Evolutionary conservation across 2,329 filamentous ascomycete species (phyloP).

Genomic region (Cytospora leucostoma): DNA sequence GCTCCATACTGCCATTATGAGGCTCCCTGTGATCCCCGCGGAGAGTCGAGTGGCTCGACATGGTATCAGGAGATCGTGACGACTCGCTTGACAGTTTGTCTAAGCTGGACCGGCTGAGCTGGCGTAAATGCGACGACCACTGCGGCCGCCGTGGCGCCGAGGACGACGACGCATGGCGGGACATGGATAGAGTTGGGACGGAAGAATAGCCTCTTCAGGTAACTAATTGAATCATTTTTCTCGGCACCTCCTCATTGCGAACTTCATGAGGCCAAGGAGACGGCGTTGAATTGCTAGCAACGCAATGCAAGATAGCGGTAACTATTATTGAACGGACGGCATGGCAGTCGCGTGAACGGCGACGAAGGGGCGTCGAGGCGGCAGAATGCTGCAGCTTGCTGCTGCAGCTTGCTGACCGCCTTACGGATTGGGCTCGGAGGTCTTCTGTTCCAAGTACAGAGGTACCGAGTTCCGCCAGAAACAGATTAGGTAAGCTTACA

Average conservation of each 20-base stretch:
- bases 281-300: background rate
- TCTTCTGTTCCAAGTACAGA: background rate
- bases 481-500: background rate
- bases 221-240: slow-evolving; percentile 11
- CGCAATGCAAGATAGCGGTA: background rate
- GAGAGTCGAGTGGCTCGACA: slow-evolving; percentile 53
- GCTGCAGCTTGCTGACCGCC: background rate
- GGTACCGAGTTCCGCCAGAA: background rate
- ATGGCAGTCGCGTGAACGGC: background rate
- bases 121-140: slow-evolving; percentile 56
- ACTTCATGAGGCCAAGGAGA: background rate
- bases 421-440: background rate
- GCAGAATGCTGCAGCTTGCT: background rate
- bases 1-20: slow-evolving; percentile 41
- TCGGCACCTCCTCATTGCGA: slow-evolving; percentile 11
- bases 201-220: slow-evolving; percentile 3
- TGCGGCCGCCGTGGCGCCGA: slow-evolving; percentile 49
- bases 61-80: slow-evolving; percentile 48
- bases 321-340: background rate
- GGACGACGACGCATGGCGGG: slow-evolving; percentile 44
- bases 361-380: background rate
- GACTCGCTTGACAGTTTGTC: slow-evolving; percentile 47
- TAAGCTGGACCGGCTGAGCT: slow-evolving; percentile 50
- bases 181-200: slow-evolving; percentile 35
- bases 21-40: slow-evolving; percentile 36